Conservation (phyloP, 176 grass and related monocot species). For the Stipa capillata region DNA sequence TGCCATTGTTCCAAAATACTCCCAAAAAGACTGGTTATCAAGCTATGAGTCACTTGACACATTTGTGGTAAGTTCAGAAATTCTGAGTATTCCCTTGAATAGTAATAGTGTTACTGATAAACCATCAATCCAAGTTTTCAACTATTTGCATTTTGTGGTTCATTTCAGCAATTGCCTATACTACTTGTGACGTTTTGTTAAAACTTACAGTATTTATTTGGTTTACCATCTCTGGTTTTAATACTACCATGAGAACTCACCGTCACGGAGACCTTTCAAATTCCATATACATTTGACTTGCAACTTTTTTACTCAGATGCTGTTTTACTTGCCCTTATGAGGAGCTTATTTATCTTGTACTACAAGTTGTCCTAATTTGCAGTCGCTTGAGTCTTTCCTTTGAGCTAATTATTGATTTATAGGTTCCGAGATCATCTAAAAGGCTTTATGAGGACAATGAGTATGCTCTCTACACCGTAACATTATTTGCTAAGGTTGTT, state of each 20-base stretch:
- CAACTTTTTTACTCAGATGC: not conserved
- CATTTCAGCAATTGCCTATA: not conserved
- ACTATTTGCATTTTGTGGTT: not conserved
- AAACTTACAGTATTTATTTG: not conserved
- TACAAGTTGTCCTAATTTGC: not conserved
- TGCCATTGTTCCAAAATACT: constrained; percentile 89
- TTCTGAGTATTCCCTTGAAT: not conserved
- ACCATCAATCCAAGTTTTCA: not conserved
- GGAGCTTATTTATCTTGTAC: not conserved
- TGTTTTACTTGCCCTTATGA: not conserved
- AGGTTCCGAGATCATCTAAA: constrained; percentile 90
- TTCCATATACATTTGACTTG: not conserved
- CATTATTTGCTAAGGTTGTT: constrained; percentile 77
- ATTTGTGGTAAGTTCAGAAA: constrained; percentile 59
- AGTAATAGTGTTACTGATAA: not conserved
- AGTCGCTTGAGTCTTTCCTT: not conserved
- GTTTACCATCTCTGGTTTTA: not conserved
- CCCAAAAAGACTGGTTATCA: constrained; percentile 90
- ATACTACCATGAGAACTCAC: not conserved
- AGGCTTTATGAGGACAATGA: constrained; percentile 81
- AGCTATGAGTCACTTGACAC: constrained; percentile 78
- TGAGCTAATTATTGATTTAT: constrained; percentile 23
- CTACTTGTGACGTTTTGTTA: not conserved
- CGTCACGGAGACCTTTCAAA: not conserved
- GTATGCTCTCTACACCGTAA: constrained; percentile 90